phyloP scores from a whole-genome alignment of 768 basidiomycete species.

The Calocybe cyanea region DNA sequence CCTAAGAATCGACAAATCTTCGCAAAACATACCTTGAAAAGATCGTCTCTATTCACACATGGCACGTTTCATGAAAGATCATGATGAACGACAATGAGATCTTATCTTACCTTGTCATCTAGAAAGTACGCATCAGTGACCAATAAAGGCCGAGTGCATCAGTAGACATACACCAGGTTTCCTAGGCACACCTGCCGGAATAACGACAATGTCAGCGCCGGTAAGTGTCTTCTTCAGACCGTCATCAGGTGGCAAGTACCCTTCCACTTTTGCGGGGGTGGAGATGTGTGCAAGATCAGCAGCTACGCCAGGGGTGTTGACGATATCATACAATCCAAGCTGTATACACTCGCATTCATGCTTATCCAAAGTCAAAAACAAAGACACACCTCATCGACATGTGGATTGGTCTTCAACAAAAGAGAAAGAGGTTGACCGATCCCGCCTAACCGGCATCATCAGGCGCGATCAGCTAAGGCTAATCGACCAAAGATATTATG shows the following conservation, averaged over 20 bases:
- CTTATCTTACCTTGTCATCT: constrained; percentile 51
- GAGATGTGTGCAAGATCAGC: constrained; percentile 93
- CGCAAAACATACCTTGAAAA: constrained; percentile 79
- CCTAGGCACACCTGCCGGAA: constrained; percentile 94
- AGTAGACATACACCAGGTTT: constrained; percentile 77
- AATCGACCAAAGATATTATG: constrained; percentile 7
- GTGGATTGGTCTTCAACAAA: constrained; percentile 81
- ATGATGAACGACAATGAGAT: background rate
- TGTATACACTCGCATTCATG: constrained; percentile 22
- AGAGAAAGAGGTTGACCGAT: constrained; percentile 96
- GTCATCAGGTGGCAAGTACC: constrained; percentile 75
- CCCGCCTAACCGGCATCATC: constrained; percentile 54
- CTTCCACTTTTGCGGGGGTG: constrained; percentile 80
- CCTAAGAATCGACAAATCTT: background rate
- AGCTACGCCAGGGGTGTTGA: constrained; percentile 95
- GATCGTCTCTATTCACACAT: constrained; percentile 72
- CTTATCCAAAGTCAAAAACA: background rate
- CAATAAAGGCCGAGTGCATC: constrained; percentile 6
- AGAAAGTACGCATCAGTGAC: constrained; percentile 14
- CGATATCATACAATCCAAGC: constrained; percentile 94
- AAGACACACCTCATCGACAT: constrained; percentile 64
- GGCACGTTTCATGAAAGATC: too few relatives aligned
- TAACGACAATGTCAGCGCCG: constrained; percentile 88
- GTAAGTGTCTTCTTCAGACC: constrained; percentile 79
- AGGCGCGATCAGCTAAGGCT: constrained; percentile 3